Conservation (phyloP, 176 grass and related monocot species). For the Sorghum bicolor region Sorghum_bicolor_NCBIv3 NC_012876.2:2376501-2377000, state of each 20-base stretch:
- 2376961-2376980: neutral
- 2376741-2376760: neutral
- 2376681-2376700: slow-evolving; percentile 74
- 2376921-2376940: neutral
- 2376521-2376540: slow-evolving; percentile 65
- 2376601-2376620: neutral
- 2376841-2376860: neutral
- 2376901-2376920: neutral
- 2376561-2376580: neutral
- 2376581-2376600: neutral
- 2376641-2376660: slow-evolving; percentile 82
- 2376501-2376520: slow-evolving; percentile 78
- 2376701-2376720: slow-evolving; percentile 58
- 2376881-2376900: neutral
- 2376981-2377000: neutral
- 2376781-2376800: neutral
- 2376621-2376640: slow-evolving; percentile 32
- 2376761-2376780: neutral
- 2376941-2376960: neutral
- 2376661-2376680: slow-evolving; percentile 62
- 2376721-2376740: slow-evolving; percentile 57
- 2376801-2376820: neutral
- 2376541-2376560: neutral
- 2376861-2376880: neutral
- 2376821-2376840: neutral